These are phyloP conservation scores for Tylopilus vinaceipallidus DNA, from an alignment of 768 basidiomycete species.

Conservation along the genomic window DNA sequence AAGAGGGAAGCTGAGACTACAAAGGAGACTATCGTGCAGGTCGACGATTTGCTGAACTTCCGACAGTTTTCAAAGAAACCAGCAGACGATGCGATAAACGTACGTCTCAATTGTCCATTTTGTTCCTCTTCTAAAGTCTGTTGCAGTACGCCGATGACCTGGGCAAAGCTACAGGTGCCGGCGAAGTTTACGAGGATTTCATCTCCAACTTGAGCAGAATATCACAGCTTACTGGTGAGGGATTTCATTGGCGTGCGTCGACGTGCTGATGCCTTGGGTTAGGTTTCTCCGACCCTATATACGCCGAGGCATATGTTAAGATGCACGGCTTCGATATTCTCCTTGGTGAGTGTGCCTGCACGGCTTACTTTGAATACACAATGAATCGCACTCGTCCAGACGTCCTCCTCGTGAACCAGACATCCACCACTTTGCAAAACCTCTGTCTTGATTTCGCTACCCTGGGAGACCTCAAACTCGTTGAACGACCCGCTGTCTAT, in stretches of 20 bases:
- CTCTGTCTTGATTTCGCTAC: conserved; percentile 97
- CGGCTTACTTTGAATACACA: not conserved
- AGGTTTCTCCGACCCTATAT: conserved; percentile 98
- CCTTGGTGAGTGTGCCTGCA: conserved; percentile 52
- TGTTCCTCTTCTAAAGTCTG: not conserved
- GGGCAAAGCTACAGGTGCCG: conserved; percentile 82
- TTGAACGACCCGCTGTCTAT: conserved; percentile 91
- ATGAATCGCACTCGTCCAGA: conserved; percentile 43
- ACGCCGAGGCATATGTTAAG: conserved; percentile 96
- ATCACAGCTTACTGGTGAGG: conserved; percentile 84
- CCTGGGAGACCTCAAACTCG: conserved; percentile 93
- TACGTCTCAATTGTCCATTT: conserved; percentile 29
- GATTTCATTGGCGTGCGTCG: not conserved
- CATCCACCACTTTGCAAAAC: conserved; percentile 90
- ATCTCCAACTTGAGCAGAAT: conserved; percentile 92
- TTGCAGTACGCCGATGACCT: conserved; percentile 84
- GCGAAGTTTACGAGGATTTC: conserved; percentile 86
- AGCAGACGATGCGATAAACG: conserved; percentile 74
- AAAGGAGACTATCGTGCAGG: conserved; percentile 73
- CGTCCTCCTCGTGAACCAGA: conserved; percentile 96
- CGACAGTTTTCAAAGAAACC: conserved; percentile 94
- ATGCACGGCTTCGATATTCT: conserved; percentile 97
- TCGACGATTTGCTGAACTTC: conserved; percentile 91
- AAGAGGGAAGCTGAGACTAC: conserved; percentile 80
- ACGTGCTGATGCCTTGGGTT: not conserved